Evolutionary conservation across 2,329 filamentous ascomycete genomes (phyloP), one percentile per base, ranked within the genome.

Genomic region (Tolypocladium amazonense): DNA sequence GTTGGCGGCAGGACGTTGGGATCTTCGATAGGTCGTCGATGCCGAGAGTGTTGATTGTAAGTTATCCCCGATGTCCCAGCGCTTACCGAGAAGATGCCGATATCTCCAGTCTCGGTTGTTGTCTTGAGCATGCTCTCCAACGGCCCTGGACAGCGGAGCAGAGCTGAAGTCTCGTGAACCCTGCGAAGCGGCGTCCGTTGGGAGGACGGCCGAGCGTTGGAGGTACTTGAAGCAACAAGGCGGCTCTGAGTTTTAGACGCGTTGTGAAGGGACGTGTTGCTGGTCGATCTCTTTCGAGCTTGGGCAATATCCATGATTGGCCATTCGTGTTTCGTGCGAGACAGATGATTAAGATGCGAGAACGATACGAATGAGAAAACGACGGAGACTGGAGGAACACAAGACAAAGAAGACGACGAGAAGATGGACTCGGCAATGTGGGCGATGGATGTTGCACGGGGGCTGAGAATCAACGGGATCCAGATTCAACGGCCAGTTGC

Each of bases 91-190:
- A 86, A 86, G 56, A 81, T 71, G 5, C 83, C 83, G 64, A 85
- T 84, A 64, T 87, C 83, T n/a, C 84, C 84, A 11, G 83, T 85
- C 67, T 87, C 85, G 0, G 84, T 87, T 1, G 82, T 86, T 4
- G 81, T 87, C 72, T 82, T 87, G 61, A 87, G 74, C 84, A 87
- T 86, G 68, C 82, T 81, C 64, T 85, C 79, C n/a, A 86, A 72
- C 2, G 81, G 81, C 6, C 79, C 81, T 0, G 82, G 81, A 1
- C 75, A 80, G 54, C 72, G 74, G 18, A 79, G 73, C 57, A 80
- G 70, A 35, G 69, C 68, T 37, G 72, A 67, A 59, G 77, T 77
- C 59, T 79, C 75, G 56, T 76, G 75, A 60, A 79, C 71, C 64
- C 72, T 75, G 60, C 75, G 74, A 38, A 80, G 71, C 5, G 78